These are phyloP conservation scores for Megacollybia marginata DNA, from an alignment of 768 basidiomycete genomes.

Conservation along the genomic window DNA sequence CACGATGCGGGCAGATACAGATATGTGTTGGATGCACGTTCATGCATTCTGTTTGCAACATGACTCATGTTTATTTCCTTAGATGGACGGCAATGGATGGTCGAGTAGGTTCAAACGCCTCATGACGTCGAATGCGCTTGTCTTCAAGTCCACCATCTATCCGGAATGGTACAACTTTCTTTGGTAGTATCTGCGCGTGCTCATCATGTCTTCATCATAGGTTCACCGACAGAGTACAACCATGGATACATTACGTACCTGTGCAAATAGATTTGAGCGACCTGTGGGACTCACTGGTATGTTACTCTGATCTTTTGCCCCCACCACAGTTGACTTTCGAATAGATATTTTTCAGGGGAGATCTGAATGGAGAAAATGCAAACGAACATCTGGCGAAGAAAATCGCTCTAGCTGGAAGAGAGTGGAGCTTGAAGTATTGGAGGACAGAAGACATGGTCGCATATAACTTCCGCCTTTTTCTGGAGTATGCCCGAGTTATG, in stretches of 20 bases:
- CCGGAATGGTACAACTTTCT: constrained; percentile 47
- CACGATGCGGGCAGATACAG: constrained; percentile 45
- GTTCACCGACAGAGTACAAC: constrained; percentile 45
- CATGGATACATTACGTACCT: constrained; percentile 73
- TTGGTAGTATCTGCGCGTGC: background rate
- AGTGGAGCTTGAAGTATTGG: constrained; percentile 56
- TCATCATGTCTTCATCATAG: constrained; percentile 14
- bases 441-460: constrained; percentile 52
- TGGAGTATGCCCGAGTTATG: constrained; percentile 50
- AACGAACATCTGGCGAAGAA: constrained; percentile 52
- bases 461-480: constrained; percentile 46
- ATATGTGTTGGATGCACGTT: constrained; percentile 48
- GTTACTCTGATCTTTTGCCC: no score
- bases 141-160: constrained; percentile 59
- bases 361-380: constrained; percentile 38
- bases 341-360: constrained; percentile 59
- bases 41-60: constrained; percentile 1
- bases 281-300: constrained; percentile 51
- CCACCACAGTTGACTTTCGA: no score
- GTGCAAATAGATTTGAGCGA: constrained; percentile 57
- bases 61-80: background rate
- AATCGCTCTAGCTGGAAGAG: constrained; percentile 48
- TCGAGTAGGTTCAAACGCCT: constrained; percentile 57
- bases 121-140: constrained; percentile 47
- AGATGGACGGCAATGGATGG: constrained; percentile 59